Evolutionary conservation across 164 flowering plant species (phyloP).

Genomic region (Vitis rotundifolia): DNA sequence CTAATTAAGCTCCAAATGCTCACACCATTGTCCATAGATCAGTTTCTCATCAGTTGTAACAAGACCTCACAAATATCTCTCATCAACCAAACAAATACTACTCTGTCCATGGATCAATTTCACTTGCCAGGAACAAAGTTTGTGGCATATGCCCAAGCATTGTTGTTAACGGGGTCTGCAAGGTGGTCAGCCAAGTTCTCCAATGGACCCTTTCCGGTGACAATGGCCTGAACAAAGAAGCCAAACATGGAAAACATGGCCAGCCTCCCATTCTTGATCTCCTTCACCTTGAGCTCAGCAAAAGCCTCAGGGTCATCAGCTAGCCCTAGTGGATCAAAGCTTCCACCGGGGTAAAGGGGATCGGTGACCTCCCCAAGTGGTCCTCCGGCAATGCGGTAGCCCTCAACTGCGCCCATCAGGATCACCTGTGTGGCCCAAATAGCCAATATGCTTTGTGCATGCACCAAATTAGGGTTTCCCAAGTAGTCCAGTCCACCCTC

Average conservation of each 20-base stretch:
- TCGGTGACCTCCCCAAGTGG: slow-evolving; percentile 40
- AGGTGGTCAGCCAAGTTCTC: slow-evolving; percentile 46
- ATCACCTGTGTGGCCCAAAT: slow-evolving; percentile 41
- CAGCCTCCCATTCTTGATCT: slow-evolving; percentile 40
- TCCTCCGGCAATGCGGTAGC: slow-evolving; percentile 44
- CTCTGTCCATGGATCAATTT: neutral
- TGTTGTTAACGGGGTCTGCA: slow-evolving; percentile 49
- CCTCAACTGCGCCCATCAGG: slow-evolving; percentile 45
- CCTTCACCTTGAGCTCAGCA: slow-evolving; percentile 45
- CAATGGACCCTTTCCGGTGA: slow-evolving; percentile 40
- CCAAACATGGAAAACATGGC: slow-evolving; percentile 56
- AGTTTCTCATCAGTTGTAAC: no score
- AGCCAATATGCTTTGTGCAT: slow-evolving; percentile 45
- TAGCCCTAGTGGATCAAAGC: slow-evolving; percentile 45
- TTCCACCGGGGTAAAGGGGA: slow-evolving; percentile 42
- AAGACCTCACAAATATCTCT: no score
- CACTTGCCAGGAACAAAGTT: slow-evolving; percentile 52
- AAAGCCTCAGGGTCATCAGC: slow-evolving; percentile 46
- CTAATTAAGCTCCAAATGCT: no score
- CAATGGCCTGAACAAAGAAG: slow-evolving; percentile 45
- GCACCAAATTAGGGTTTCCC: slow-evolving; percentile 46
- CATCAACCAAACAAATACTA: no score
- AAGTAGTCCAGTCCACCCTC: slow-evolving; percentile 50
- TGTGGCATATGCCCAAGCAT: slow-evolving; percentile 48
- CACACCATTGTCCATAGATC: no score